Evolutionary conservation across 116 monocot genomes (phyloP).

Genomic region (Zostera marina): DNA sequence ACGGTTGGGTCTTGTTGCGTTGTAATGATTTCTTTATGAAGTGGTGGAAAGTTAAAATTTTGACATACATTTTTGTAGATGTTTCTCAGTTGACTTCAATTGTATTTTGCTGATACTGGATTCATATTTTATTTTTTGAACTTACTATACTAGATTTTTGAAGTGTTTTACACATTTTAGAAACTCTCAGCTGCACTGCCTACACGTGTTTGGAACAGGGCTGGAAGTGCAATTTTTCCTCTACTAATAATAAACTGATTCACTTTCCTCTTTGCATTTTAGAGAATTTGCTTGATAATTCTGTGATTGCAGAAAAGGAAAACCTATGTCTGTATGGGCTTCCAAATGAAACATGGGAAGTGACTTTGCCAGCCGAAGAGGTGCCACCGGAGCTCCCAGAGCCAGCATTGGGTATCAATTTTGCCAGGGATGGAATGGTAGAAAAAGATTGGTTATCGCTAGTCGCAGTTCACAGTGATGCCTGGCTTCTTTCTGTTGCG

Average conservation of each 20-base stretch:
- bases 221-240: too few relatives aligned
- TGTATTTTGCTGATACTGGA: too few relatives aligned
- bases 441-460: conserved; percentile 76
- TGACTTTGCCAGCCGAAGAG: conserved; percentile 71
- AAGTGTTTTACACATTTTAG: too few relatives aligned
- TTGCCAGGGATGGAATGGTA: conserved; percentile 83
- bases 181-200: too few relatives aligned
- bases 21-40: too few relatives aligned
- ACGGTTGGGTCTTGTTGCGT: too few relatives aligned
- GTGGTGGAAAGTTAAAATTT: too few relatives aligned
- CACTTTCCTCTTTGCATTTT: neutral
- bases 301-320: conserved; percentile 48
- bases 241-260: neutral
- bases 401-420: conserved; percentile 77
- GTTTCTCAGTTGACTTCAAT: too few relatives aligned
- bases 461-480: conserved; percentile 81
- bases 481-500: conserved; percentile 64
- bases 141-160: too few relatives aligned
- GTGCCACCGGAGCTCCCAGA: conserved; percentile 87
- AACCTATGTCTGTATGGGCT: conserved; percentile 73
- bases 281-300: neutral
- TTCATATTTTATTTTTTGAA: too few relatives aligned
- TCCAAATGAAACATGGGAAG: conserved; percentile 78
- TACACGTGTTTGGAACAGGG: too few relatives aligned
- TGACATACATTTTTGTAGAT: too few relatives aligned